Evolutionary conservation across 768 basidiomycete species (phyloP).

Genomic region (Polyporus arcularius): DNA sequence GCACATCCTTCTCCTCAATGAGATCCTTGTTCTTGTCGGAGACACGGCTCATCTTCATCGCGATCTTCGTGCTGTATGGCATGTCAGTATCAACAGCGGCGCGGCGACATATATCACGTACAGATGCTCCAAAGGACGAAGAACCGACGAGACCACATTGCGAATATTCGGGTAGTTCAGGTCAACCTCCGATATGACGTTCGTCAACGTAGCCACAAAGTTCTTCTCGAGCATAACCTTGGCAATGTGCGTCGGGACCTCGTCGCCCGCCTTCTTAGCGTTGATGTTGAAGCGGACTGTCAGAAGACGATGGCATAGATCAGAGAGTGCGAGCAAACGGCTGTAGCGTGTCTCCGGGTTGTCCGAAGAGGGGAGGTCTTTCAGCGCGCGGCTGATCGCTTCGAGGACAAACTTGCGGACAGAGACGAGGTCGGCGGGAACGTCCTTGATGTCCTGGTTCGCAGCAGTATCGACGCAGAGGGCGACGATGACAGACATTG

Average conservation of each 20-base stretch:
- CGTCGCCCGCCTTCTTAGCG: slow-evolving; percentile 57
- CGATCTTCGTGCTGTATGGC: slow-evolving; percentile 62
- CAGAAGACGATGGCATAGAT: slow-evolving; percentile 86
- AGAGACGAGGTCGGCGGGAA: slow-evolving; percentile 75
- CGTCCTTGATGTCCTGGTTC: slow-evolving; percentile 69
- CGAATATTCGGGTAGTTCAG: slow-evolving; percentile 94
- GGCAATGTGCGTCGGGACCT: slow-evolving; percentile 87
- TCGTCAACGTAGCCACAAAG: slow-evolving; percentile 87
- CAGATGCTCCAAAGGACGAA: slow-evolving; percentile 90
- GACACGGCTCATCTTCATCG: slow-evolving; percentile 95
- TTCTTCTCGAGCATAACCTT: slow-evolving; percentile 99
- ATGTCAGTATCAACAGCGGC: slow-evolving; percentile 9
- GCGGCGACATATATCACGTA: slow-evolving; percentile 40
- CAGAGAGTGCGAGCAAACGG: slow-evolving; percentile 81
- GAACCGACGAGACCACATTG: slow-evolving; percentile 79
- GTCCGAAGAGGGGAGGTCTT: slow-evolving; percentile 66
- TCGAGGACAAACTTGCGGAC: slow-evolving; percentile 94
- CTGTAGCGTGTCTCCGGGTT: slow-evolving; percentile 77
- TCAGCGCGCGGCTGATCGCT: slow-evolving; percentile 81
- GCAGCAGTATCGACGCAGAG: slow-evolving; percentile 86
- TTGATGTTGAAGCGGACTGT: slow-evolving; percentile 69
- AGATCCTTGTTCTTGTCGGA: slow-evolving; percentile 65
- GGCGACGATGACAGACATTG: slow-evolving; percentile 87
- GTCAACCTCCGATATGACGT: slow-evolving; percentile 88
- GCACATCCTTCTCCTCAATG: slow-evolving; percentile 46